phyloP scores from a whole-genome alignment of 2,329 filamentous ascomycete species.

The Fusarium hainanense region DNA sequence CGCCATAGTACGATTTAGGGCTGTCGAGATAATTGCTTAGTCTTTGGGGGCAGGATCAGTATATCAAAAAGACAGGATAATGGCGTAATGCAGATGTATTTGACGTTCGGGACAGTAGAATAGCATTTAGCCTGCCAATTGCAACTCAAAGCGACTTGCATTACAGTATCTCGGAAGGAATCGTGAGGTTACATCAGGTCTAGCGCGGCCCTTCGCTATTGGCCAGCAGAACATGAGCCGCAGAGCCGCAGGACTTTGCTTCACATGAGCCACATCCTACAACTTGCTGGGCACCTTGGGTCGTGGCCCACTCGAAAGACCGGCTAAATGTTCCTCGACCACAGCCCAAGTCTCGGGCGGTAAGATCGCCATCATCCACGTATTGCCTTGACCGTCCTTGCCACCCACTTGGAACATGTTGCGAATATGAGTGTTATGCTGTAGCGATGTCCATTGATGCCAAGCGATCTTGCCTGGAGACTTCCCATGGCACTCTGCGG shows the following conservation, averaged over 20 bases:
- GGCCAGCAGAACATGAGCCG: neutral
- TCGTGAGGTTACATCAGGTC: neutral
- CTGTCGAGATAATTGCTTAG: neutral
- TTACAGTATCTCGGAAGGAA: neutral
- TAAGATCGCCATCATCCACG: constrained; percentile 11
- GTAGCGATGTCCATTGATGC: constrained; percentile 7
- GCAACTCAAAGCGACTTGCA: neutral
- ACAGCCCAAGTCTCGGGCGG: neutral
- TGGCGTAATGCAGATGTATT: neutral
- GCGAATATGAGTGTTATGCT: constrained; percentile 1
- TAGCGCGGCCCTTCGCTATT: neutral
- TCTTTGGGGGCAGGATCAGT: neutral
- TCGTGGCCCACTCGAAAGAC: neutral
- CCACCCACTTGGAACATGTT: constrained; percentile 18
- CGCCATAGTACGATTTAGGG: neutral
- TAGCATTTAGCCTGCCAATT: constrained; percentile 9
- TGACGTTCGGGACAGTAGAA: neutral
- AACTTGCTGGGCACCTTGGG: neutral
- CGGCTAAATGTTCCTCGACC: constrained; percentile 9
- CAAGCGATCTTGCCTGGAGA: constrained; percentile 2
- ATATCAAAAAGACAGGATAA: neutral
- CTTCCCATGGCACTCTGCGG: neutral
- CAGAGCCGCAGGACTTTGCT: constrained; percentile 1
- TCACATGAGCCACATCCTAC: constrained; percentile 1
- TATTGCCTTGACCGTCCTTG: constrained; percentile 1